Evolutionary conservation across 805 yeast genomes (phyloP).

Genomic region (Cyberlindnera amylophila): DNA sequence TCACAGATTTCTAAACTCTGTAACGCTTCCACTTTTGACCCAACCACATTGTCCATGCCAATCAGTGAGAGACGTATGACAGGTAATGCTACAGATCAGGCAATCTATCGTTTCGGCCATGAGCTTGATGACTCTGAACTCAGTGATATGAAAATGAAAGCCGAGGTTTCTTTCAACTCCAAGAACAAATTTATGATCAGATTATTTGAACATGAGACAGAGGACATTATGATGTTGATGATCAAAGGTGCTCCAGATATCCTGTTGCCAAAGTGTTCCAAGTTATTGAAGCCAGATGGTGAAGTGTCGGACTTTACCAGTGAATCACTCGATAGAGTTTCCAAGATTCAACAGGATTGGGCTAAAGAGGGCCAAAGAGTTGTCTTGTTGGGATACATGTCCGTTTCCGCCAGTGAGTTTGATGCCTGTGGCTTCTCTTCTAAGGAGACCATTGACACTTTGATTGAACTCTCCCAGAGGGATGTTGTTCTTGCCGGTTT

Average conservation of each 20-base stretch:
- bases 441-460: conserved; percentile 13
- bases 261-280: conserved; percentile 31
- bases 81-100: conserved; percentile 50
- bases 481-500: conserved; percentile 34
- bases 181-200: conserved; percentile 43
- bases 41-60: conserved; percentile 12
- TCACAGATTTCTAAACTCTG: conserved; percentile 31
- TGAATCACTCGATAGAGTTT: conserved; percentile 15
- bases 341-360: conserved; percentile 32
- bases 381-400: conserved; percentile 34
- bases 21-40: conserved; percentile 32
- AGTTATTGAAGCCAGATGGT: conserved; percentile 14
- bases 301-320: conserved; percentile 13
- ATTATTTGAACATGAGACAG: conserved; percentile 19
- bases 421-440: conserved; percentile 7
- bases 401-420: conserved; percentile 17
- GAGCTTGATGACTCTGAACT: conserved; percentile 14
- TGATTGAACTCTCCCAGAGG: conserved; percentile 11
- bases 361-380: conserved; percentile 38
- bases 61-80: conserved; percentile 26
- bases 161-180: conserved; percentile 41
- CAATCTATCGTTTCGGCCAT: conserved; percentile 37
- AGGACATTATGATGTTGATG: conserved; percentile 14
- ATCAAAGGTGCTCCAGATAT: conserved; percentile 48
- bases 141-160: conserved; percentile 25